Percentiles rank a stretch among this genome's conserved stretches.
These are phyloP conservation scores for Solanum medicagineum DNA, from an alignment of 257 asterid genomes.

Conservation along the genomic window DNA sequence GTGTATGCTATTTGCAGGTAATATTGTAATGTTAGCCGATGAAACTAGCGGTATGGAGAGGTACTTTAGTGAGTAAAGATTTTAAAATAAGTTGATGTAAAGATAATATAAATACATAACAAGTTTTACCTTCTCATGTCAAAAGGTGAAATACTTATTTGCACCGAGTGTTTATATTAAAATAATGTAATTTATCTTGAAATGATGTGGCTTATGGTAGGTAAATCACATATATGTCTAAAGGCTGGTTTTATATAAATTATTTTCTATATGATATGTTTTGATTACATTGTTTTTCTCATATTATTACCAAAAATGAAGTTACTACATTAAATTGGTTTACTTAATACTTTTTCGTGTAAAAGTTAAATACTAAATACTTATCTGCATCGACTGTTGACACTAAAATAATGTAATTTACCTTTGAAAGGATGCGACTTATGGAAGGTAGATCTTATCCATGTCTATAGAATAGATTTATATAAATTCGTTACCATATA, in stretches of 20 bases:
- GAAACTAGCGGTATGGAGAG: background rate
- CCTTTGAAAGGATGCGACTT: background rate
- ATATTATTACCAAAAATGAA: background rate
- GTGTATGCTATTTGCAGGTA: background rate
- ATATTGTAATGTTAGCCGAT: background rate
- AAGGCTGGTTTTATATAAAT: background rate
- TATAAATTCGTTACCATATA: too few species aligned
- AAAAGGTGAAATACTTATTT: background rate
- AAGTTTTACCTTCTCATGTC: background rate
- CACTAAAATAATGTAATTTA: too few species aligned
- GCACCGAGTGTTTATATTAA: background rate
- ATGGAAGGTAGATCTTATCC: background rate
- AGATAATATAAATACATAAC: background rate
- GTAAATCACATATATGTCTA: background rate
- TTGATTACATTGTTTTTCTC: background rate
- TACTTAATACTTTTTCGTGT: background rate
- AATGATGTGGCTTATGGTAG: background rate
- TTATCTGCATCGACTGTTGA: too few species aligned
- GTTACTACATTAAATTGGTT: background rate
- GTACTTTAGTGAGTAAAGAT: background rate
- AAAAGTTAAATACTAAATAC: background rate
- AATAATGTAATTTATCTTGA: background rate
- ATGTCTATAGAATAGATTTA: background rate
- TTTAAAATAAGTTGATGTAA: background rate
- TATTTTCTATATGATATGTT: background rate